Evolutionary conservation across 176 grass and related monocot genomes (phyloP).

Genomic region (Zizania latifolia): DNA sequence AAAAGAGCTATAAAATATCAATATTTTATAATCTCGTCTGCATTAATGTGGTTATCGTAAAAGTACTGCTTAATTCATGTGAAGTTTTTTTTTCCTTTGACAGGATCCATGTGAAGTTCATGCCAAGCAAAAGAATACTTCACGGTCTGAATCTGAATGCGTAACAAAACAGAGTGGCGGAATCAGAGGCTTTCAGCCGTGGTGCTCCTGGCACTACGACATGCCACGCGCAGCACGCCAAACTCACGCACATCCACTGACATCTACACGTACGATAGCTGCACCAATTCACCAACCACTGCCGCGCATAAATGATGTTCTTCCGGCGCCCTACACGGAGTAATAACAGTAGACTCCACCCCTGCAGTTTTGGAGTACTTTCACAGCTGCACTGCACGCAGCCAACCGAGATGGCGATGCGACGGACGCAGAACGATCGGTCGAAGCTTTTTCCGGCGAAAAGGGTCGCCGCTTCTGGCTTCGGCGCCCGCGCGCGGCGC

Average conservation of each 20-base stretch:
- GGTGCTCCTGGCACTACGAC: no score
- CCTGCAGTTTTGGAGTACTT: no score
- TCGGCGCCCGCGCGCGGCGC: no score
- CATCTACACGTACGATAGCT: background rate
- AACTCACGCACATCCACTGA: background rate
- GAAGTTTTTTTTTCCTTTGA: no score
- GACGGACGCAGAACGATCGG: background rate
- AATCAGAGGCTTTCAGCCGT: background rate
- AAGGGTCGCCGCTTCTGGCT: background rate
- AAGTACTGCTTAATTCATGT: background rate
- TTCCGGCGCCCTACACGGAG: background rate
- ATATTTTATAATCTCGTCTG: background rate
- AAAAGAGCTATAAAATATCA: no score
- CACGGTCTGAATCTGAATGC: background rate
- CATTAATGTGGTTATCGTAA: background rate
- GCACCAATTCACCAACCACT: background rate
- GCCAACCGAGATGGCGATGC: no score
- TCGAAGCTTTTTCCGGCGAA: background rate
- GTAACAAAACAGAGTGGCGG: background rate
- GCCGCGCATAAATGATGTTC: background rate
- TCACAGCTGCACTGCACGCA: no score
- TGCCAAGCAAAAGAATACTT: background rate
- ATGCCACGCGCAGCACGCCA: background rate
- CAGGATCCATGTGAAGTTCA: no score
- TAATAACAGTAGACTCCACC: no score